Evolutionary conservation across 2,329 filamentous ascomycete genomes (phyloP), one percentile per base, ranked within the genome.

Genomic region (Neonectria hederae): DNA sequence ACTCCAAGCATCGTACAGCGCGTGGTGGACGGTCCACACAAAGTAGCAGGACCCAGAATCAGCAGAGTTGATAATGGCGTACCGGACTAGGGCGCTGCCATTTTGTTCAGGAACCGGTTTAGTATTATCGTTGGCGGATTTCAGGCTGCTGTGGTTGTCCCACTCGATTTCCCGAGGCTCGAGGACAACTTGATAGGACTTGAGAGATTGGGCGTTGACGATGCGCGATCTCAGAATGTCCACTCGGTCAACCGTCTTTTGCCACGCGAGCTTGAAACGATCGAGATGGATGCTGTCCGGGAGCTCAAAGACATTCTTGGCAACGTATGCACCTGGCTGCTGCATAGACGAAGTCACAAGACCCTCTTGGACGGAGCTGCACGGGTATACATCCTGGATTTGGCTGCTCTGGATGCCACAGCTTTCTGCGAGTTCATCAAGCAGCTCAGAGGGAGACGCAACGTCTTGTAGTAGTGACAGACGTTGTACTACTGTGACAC

Each of bases 161-260:
- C 69, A 73, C 0, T 58, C 19, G 5, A 73, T 65, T 0, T 19
- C 24, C 13, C 53, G 45, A 8, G 70, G 52, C 4, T 48, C 21
- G 3, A 71, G 35, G 5, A 73, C 56, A 5, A n/a, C 63, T 57
- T 71, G 71, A 9, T 72, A 70, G 0, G 69, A 70, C 38, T 52
- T 71, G 10, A 65, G 43, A 0, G 66, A 62, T 14, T 48, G 35
- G 5, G 62, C 21, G 38, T 66, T 72, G 4, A 75, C 65, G 22
- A 75, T 73, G 0, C 73, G 69, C 0, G 72, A 66, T 57, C 73
- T 66, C 17, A 75, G 6, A 13, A 75, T 75, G 8, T 68, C 62
- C 5, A 71, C 67, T 1, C 43, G 48, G 3, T 67, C 54, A 7
- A 69, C 54, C 4, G 67, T 65, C 4, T 28, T 59, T 14, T 74